Base-by-base conservation (phyloP, 257 asterid genomes). In the Salvia miltiorrhiza region DNA sequence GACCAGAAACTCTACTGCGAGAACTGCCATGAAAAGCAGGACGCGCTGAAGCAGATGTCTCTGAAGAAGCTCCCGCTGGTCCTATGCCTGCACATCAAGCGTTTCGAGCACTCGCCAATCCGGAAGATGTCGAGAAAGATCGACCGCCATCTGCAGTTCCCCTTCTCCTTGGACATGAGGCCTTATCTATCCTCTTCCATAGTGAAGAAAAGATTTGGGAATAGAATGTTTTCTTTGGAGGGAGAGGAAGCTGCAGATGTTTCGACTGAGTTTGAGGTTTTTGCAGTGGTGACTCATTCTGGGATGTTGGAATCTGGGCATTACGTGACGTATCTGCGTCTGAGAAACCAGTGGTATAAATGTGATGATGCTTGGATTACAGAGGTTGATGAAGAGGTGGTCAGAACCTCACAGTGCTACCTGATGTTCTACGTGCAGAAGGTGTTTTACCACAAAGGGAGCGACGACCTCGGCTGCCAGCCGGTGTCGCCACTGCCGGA, bases 351-450 rank as follows among this genome's bases (percentile, higher is more conserved):
- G 82, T 88, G 96, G 96, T 88, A 83, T 44, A 88, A 86, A 68
- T 88, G 96, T 16, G 96, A 86, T 9, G 96, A 86, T 73, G 93
- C 93, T 21, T 88, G 93, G 96, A 77, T 88, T 49, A 86, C 91
- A 1, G 82, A 84, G 67, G 96, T 88, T 37, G 85, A 85, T 59
- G 96, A 86, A 47, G 87, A 81, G 40, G 84, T 80, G 13, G 93
- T 88, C 3, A 75, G 91, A 72, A 76, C 86, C 13, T 80, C 88
- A 13, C 93, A 88, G 63, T 85, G 93, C 79, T 86, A 88, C 77
- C 67, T 86, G 77, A 68, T 88, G 33, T 86, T 80, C 71, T 88
- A 88, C 55, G 88, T 81, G 70, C 93, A 83, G 62, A 86, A 86
- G 62, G 72, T 55, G 41, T 76, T 82, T 0, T 77, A 74, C 63